Base-by-base conservation (phyloP, 331 rosid species). In the Acacia concinna region DNA sequence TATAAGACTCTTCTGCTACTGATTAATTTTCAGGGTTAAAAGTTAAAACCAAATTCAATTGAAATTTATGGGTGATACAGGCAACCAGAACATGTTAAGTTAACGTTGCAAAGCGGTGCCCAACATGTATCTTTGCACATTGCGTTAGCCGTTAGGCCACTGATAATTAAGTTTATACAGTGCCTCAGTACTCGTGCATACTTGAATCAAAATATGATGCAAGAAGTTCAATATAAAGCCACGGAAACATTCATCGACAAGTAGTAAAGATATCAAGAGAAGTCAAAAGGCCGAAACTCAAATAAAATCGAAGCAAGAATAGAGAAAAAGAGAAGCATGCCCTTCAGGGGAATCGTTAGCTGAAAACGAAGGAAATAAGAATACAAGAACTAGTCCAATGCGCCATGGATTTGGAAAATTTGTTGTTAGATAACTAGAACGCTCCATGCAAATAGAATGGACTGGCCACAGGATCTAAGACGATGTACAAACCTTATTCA, bases 51-150 rank as follows among this genome's bases (percentile, higher is more conserved):
- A 80, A 63, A 18, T 7, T 27, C 63, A 1, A 14, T 0, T 35
- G 9, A n/a, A 23, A 71, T 80, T 14, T 84, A 57, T 60, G 88
- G 88, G 84, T 21, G 21, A 85, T 82, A 85, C 84, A 34, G 88
- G 88, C 88, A 85, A 84, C 27, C n/a, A 66, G 65, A 75, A 85
- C 88, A 82, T 46, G 52, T 46, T 12, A 2, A 46, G 65, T 37
- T 3, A 71, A 77, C 52, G 78, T 73, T 85, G 88, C 84, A 85
- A 85, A 85, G 88, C 86, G 80, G 70, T 30, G 8, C 88, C 88
- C 88, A 79, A 78, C 4, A 79, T 43, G 71, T 32, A 1, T 75
- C 10, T 63, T 65, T 35, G 88, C 88, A 79, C 82, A 21, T 70
- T 27, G 21, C 14, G 1, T 13, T n/a, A 67, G n/a, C 13, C 14